Conservation (phyloP, 371 early-diverging fungal species). For the Lichtheimia corymbifera region DNA sequence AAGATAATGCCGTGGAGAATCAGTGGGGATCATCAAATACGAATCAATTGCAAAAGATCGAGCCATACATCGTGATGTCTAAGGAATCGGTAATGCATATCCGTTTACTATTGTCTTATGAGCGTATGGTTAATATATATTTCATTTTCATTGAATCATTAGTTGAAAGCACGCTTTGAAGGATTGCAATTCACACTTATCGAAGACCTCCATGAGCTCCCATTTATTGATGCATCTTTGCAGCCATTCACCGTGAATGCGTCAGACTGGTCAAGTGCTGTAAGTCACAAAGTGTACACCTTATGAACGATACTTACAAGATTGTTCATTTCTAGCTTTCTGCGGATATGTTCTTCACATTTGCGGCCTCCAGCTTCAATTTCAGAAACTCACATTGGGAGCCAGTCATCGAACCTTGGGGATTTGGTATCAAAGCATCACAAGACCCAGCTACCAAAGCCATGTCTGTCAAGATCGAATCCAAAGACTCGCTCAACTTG, state of each 20-base stretch:
- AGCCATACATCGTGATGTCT: conserved; percentile 51
- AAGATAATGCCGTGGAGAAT: too few species aligned
- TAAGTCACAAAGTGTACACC: conserved; percentile 10
- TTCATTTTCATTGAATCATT: not conserved
- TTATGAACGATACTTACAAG: not conserved
- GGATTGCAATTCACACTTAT: conserved; percentile 76
- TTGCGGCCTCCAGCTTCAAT: conserved; percentile 87
- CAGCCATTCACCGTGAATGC: conserved; percentile 66
- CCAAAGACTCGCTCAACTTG: conserved; percentile 65
- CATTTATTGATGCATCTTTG: conserved; percentile 73
- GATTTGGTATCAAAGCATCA: conserved; percentile 38
- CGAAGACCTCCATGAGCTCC: conserved; percentile 79
- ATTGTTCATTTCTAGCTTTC: conserved; percentile 40
- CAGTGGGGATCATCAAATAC: too few species aligned
- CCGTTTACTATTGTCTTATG: too few species aligned
- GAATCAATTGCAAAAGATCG: conserved; percentile 17
- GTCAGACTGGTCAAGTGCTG: conserved; percentile 72
- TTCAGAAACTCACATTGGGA: conserved; percentile 92
- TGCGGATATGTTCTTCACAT: conserved; percentile 67
- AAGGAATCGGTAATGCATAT: conserved; percentile 41
- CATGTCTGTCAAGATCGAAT: conserved; percentile 47
- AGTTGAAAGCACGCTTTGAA: conserved; percentile 51
- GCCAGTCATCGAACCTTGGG: conserved; percentile 84
- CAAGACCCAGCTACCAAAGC: conserved; percentile 33
- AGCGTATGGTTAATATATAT: too few species aligned